These are phyloP conservation scores for Globisporangium megalacanthum DNA, from an alignment of 352 stramenopile species.

Conservation along the genomic window DNA sequence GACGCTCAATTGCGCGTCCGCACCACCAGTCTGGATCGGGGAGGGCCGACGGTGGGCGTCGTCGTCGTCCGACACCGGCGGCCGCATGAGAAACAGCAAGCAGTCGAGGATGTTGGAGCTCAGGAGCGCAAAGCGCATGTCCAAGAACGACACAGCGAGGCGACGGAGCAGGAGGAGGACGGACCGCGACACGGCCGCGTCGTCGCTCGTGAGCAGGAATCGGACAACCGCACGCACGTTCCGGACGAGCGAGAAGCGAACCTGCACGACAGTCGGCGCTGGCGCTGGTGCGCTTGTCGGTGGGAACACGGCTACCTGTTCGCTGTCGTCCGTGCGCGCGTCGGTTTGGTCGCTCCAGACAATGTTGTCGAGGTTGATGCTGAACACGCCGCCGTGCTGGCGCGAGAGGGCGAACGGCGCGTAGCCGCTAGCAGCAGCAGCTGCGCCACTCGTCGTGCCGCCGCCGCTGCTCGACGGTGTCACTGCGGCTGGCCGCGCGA, in stretches of 20 bases:
- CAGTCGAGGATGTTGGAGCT: conserved; percentile 77
- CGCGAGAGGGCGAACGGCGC: conserved; percentile 19
- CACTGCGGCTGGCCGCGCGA: conserved; percentile 22
- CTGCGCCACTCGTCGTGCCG: conserved; percentile 3
- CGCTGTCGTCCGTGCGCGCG: conserved; percentile 14
- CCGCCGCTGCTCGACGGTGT: conserved; percentile 2
- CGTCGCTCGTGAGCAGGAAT: conserved; percentile 56
- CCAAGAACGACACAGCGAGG: conserved; percentile 59
- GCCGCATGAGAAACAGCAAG: conserved; percentile 54
- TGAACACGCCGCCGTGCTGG: conserved; percentile 62
- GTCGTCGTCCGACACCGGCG: conserved; percentile 1
- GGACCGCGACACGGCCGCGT: conserved; percentile 39
- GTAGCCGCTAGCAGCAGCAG: conserved; percentile 7
- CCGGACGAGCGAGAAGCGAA: conserved; percentile 68
- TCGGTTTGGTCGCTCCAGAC: conserved; percentile 69
- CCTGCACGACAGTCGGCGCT: conserved; percentile 40
- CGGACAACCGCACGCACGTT: conserved; percentile 58
- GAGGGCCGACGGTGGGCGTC: background rate
- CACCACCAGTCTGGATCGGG: too few species aligned
- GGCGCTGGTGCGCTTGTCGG: conserved; percentile 21
- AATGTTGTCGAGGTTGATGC: conserved; percentile 73
- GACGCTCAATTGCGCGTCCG: conserved; percentile 14
- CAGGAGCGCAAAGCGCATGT: conserved; percentile 68
- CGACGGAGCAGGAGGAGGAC: conserved; percentile 55
- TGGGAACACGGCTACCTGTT: conserved; percentile 6